These are phyloP conservation scores for Paramyrothecium sp. DNA, from an alignment of 2,329 filamentous ascomycete genomes.

Conservation along the genomic window DNA sequence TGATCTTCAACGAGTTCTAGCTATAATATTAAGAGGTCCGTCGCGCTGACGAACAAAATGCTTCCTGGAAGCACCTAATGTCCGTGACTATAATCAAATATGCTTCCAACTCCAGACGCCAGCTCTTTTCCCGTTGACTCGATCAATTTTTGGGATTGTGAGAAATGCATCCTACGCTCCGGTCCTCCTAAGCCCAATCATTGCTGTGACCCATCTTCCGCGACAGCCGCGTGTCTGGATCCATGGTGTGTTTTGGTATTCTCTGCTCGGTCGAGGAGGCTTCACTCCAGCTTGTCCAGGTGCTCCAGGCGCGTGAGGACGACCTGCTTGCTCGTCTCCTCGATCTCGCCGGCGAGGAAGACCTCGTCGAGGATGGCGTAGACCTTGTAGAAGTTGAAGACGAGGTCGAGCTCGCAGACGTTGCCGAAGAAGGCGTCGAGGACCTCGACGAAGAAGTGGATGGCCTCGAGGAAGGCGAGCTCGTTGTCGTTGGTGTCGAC, in stretches of 20 bases:
- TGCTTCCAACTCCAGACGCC: too few species aligned
- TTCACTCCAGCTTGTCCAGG: conserved; percentile 88
- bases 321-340: conserved; percentile 98
- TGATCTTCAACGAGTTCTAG: too few species aligned
- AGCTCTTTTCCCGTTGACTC: too few species aligned
- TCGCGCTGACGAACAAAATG: too few species aligned
- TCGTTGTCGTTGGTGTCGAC: conserved; percentile 99
- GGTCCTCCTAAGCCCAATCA: too few species aligned
- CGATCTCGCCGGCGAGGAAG: conserved; percentile 94
- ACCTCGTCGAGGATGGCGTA: conserved; percentile 99
- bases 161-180: too few species aligned
- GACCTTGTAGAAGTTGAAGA: conserved; percentile 81
- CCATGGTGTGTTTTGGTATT: not conserved
- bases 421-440: conserved; percentile 98
- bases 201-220: too few species aligned
- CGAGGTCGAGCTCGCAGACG: conserved; percentile 94
- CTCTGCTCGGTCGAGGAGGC: not conserved
- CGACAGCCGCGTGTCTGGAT: too few species aligned
- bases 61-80: too few species aligned
- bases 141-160: too few species aligned
- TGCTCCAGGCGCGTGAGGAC: conserved; percentile 93
- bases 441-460: conserved; percentile 99
- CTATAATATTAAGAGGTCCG: too few species aligned
- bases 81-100: too few species aligned
- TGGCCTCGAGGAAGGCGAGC: conserved; percentile 92